Conservation (phyloP, 2,329 filamentous ascomycete species). For the Talaromyces albobiverticillius region DNA sequence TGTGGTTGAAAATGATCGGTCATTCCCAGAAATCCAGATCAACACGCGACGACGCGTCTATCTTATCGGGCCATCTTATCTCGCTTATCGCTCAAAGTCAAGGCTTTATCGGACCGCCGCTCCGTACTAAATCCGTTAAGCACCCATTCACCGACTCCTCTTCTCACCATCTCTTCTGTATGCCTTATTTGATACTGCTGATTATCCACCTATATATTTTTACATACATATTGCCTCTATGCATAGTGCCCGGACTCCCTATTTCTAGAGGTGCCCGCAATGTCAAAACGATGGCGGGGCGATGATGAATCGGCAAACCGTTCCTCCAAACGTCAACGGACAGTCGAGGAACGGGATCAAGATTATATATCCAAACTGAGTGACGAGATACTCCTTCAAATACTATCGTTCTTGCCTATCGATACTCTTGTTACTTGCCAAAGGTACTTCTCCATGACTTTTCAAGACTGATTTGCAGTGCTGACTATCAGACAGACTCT, state of each 20-base stretch:
- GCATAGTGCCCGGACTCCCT: too few species aligned
- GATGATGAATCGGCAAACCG: slow-evolving; percentile 18
- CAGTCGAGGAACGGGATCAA: slow-evolving; percentile 18
- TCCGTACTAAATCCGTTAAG: neutral
- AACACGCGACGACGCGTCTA: slow-evolving; percentile 9
- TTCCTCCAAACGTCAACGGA: slow-evolving; percentile 45
- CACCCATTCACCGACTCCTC: neutral
- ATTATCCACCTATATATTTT: too few species aligned
- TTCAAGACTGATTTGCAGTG: slow-evolving; percentile 5
- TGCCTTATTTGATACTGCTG: neutral
- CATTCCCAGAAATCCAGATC: too few species aligned
- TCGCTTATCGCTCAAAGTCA: slow-evolving; percentile 8
- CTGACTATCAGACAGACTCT: slow-evolving; percentile 41
- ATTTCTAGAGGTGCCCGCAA: slow-evolving; percentile 18
- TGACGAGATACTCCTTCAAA: slow-evolving; percentile 82
- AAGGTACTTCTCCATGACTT: slow-evolving; percentile 43
- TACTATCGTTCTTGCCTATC: slow-evolving; percentile 73
- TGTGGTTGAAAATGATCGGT: too few species aligned
- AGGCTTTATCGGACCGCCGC: neutral
- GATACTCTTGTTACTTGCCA: slow-evolving; percentile 64
- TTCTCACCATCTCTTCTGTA: neutral
- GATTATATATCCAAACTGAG: slow-evolving; percentile 73
- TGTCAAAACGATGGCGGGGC: slow-evolving; percentile 32
- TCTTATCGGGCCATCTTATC: slow-evolving; percentile 6
- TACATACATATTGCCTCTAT: too few species aligned